Percentiles rank a stretch among this genome's conserved stretches.
These are phyloP conservation scores for Marchantia polymorpha DNA, from an alignment of 225 moss, liverwort and hornwort genomes.

Conservation along the genomic window DNA sequence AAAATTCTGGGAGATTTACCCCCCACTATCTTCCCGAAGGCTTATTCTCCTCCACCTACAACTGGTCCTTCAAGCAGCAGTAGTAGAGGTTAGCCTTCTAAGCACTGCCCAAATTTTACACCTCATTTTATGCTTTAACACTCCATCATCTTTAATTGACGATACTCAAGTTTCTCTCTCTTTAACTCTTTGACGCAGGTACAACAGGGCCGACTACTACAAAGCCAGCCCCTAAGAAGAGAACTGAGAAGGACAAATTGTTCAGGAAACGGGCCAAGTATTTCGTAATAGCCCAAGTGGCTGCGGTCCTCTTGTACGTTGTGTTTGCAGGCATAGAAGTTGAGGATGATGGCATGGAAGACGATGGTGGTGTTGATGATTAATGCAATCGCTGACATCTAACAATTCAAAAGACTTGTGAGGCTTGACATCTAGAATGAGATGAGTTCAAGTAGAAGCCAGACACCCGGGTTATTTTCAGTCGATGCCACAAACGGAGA, in stretches of 20 bases:
- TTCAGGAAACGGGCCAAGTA: constrained; percentile 90
- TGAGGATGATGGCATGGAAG: constrained; percentile 63
- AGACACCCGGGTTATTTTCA: neutral
- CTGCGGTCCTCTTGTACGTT: constrained; percentile 72
- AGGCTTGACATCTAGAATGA: neutral
- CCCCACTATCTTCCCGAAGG: constrained; percentile 36
- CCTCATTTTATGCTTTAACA: neutral
- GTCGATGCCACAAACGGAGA: neutral
- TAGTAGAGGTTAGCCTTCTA: constrained; percentile 33
- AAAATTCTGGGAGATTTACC: constrained; percentile 57
- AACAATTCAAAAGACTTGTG: neutral
- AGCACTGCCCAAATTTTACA: neutral
- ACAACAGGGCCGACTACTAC: constrained; percentile 24
- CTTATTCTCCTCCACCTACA: constrained; percentile 46
- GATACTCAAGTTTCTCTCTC: neutral
- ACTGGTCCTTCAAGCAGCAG: constrained; percentile 26
- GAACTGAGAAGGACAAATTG: constrained; percentile 73
- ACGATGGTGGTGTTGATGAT: constrained; percentile 67
- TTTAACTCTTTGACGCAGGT: constrained; percentile 21
- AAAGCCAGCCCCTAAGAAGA: constrained; percentile 56
- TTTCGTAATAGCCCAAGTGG: constrained; percentile 81
- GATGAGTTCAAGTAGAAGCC: neutral
- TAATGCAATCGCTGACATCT: constrained; percentile 6
- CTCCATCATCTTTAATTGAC: constrained; percentile 20
- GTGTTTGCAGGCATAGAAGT: constrained; percentile 87